Base-by-base conservation (phyloP, 2,329 filamentous ascomycete species). In the Purpureocillium takamizusanense region DNA sequence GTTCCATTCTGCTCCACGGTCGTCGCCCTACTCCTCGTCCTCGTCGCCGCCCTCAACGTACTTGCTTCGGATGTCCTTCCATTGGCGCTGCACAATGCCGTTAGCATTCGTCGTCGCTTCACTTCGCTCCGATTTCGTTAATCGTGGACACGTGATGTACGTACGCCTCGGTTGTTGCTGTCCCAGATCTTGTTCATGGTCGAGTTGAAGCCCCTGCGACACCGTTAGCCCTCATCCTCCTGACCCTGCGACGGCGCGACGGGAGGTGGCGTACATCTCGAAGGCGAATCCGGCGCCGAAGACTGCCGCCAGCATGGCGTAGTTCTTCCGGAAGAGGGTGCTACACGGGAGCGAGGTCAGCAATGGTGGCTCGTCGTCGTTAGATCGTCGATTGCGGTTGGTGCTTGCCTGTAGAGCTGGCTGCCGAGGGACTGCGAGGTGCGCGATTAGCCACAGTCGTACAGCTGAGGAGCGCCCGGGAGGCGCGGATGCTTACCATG, bases 61-160 rank as follows among this genome's bases (percentile, higher is more conserved):
- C 67, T 76, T 82, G 65, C 81, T 70, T 70, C 94, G 90, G 72
- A 98, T 95, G 65, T 98, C 92, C 78, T 95, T 95, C 92, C 92
- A 97, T 94, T 95, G 90, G 59, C 90, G 87, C 90, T 97, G 48
- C 23, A 36, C 37, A 31, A 23, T 31, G 21, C 10, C 9, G 47
- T 61, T 51, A 62, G 59, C 47, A 49, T 36, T 36, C 21, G 21
- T 25, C 10, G 6, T 25, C 10, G 21, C 21, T 10, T 25, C 21
- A 10, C 21, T 25, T 25, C 10, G 21, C 21, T n/a, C n/a, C n/a
- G n/a, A n/a, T n/a, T n/a, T n/a, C n/a, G n/a, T n/a, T n/a, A n/a
- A n/a, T 32, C 13, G 15, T 15, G 14, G n/a, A n/a, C n/a, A n/a
- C n/a, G 29, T 4, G 12, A 25, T 14, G 15, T 14, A 81, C 86